Evolutionary conservation across 257 asterid species (phyloP).

Genomic region (Primulina tabacum): DNA sequence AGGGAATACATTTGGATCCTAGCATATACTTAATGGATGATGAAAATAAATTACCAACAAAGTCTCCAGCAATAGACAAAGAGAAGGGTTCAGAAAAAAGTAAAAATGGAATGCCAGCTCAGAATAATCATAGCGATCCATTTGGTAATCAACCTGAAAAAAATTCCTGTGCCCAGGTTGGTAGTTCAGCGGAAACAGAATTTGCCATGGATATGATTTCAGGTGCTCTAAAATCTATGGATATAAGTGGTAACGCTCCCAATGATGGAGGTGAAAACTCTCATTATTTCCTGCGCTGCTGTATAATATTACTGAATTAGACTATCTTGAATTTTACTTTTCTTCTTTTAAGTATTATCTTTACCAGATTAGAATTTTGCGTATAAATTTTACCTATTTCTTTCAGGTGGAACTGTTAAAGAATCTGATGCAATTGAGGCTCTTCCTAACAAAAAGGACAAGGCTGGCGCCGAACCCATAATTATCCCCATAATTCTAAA

Average conservation of each 20-base stretch:
- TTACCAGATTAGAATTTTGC: conserved; percentile 5
- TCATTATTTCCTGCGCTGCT: conserved; percentile 14
- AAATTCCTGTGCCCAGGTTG: conserved; percentile 25
- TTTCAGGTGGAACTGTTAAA: conserved; percentile 53
- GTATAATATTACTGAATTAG: conserved; percentile 14
- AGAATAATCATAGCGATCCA: conserved; percentile 30
- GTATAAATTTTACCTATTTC: conserved; percentile 19
- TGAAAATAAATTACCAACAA: conserved; percentile 55
- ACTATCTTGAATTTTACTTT: conserved; percentile 5
- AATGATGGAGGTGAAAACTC: conserved; percentile 44
- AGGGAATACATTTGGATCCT: conserved; percentile 99
- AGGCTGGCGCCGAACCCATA: conserved; percentile 85
- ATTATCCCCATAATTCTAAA: conserved; percentile 79
- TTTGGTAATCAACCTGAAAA: conserved; percentile 28
- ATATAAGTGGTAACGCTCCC: conserved; percentile 35
- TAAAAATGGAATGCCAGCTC: conserved; percentile 38
- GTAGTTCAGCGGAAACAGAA: conserved; percentile 29
- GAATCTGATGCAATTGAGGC: conserved; percentile 37
- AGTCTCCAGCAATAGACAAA: conserved; percentile 44
- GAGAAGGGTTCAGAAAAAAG: conserved; percentile 40
- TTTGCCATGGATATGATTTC: conserved; percentile 46
- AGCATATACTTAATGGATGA: conserved; percentile 95
- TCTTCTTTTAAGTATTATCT: conserved; percentile 15
- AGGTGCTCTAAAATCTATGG: conserved; percentile 46
- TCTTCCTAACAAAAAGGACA: conserved; percentile 46